Conservation (phyloP, 495 filamentous ascomycete species). For the Penicillium paradoxum region DNA sequence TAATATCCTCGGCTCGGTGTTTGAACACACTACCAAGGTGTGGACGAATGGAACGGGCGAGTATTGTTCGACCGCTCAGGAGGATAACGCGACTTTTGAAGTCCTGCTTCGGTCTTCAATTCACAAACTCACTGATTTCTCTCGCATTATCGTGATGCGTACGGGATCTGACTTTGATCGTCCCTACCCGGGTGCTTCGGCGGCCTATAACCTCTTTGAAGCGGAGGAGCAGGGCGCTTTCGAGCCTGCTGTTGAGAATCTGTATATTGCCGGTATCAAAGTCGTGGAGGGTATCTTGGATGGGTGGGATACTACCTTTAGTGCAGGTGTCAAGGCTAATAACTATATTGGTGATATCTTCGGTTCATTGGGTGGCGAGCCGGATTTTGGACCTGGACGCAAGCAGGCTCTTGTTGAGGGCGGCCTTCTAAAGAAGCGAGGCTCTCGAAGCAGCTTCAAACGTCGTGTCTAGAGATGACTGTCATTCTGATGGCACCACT, state of each 20-base stretch:
- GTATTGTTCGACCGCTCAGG: conserved; percentile 69
- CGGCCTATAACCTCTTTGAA: conserved; percentile 53
- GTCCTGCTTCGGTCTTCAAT: conserved; percentile 57
- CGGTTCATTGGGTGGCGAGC: conserved; percentile 58
- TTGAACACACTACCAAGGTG: conserved; percentile 58
- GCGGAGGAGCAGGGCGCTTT: conserved; percentile 53
- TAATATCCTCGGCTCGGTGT: conserved; percentile 53
- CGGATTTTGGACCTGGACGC: conserved; percentile 60
- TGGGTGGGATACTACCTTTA: conserved; percentile 56
- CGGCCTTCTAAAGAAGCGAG: conserved; percentile 28
- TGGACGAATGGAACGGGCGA: conserved; percentile 63
- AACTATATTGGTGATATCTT: conserved; percentile 76
- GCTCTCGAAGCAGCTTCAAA: conserved; percentile 3
- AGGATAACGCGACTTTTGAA: conserved; percentile 70
- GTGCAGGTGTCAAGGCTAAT: conserved; percentile 50
- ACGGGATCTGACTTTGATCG: conserved; percentile 71
- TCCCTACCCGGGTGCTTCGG: conserved; percentile 51
- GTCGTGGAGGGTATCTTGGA: conserved; percentile 62
- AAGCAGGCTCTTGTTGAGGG: conserved; percentile 21
- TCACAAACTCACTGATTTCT: conserved; percentile 56
- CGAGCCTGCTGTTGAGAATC: conserved; percentile 54
- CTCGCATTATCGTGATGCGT: conserved; percentile 67
- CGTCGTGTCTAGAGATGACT: conserved; percentile 7
- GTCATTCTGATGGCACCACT: too few relatives aligned
- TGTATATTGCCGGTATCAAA: conserved; percentile 61